phyloP scores from a whole-genome alignment of 805 yeast genomes.

The Candida morakotiae region DNA sequence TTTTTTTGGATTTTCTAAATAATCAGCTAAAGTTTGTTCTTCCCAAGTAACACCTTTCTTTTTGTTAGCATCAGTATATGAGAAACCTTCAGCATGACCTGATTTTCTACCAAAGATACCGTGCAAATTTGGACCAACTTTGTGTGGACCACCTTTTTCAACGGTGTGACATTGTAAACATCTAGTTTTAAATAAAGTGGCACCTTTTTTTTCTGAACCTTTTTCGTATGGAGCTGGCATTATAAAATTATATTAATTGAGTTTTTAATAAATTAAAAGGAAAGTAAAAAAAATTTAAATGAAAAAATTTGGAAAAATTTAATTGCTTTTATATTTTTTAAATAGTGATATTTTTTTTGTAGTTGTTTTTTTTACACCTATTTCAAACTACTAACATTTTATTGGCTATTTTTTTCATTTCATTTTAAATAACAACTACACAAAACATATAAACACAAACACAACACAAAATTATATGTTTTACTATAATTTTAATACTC shows the following conservation, averaged over 20 bases:
- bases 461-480: too few relatives aligned
- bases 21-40: slow-evolving; percentile 86
- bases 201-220: slow-evolving; percentile 74
- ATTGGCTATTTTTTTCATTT: slow-evolving; percentile 3
- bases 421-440: background rate
- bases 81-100: slow-evolving; percentile 88
- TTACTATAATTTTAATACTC: too few relatives aligned
- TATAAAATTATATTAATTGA: slow-evolving; percentile 3
- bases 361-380: background rate
- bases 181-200: slow-evolving; percentile 96
- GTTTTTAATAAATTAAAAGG: background rate
- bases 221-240: slow-evolving; percentile 46
- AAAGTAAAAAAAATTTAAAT: background rate
- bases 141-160: slow-evolving; percentile 94
- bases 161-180: slow-evolving; percentile 98
- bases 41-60: slow-evolving; percentile 88
- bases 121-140: slow-evolving; percentile 98
- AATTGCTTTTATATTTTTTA: slow-evolving; percentile 2
- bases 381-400: slow-evolving; percentile 5
- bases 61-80: slow-evolving; percentile 98
- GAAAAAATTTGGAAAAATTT: background rate
- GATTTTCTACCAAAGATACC: slow-evolving; percentile 92
- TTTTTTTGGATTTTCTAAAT: slow-evolving; percentile 99
- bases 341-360: too few relatives aligned
- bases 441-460: too few relatives aligned